phyloP scores from a whole-genome alignment of 352 stramenopile genomes.

The Lagenidium giganteum region DNA sequence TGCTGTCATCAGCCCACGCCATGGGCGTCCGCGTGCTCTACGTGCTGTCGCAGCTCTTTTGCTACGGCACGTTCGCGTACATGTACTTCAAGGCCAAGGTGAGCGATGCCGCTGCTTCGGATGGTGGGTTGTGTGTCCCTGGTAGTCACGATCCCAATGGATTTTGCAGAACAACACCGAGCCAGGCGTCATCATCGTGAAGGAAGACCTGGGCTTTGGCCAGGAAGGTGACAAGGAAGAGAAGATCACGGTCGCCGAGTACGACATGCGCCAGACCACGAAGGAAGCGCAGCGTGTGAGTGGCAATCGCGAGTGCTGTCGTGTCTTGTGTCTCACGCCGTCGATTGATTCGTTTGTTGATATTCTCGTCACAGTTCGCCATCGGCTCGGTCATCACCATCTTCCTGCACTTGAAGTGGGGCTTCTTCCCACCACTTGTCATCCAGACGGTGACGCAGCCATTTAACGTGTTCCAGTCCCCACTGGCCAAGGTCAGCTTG shows the following conservation, averaged over 20 bases:
- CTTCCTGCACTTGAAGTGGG: conserved; percentile 75
- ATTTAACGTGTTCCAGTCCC: conserved; percentile 61
- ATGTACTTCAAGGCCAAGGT: conserved; percentile 64
- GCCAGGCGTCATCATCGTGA: conserved; percentile 57
- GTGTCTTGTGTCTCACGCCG: neutral
- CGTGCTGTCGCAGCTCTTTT: conserved; percentile 58
- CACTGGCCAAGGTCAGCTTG: conserved; percentile 62
- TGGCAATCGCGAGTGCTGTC: neutral
- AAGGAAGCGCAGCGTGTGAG: conserved; percentile 74
- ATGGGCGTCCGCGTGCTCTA: conserved; percentile 49
- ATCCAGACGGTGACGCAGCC: conserved; percentile 80
- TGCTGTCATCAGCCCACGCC: conserved; percentile 39
- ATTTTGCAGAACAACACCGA: conserved; percentile 73
- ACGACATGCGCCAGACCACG: conserved; percentile 64
- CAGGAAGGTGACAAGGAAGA: conserved; percentile 67
- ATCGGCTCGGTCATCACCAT: conserved; percentile 59
- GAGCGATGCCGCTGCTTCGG: neutral
- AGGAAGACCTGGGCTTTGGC: conserved; percentile 76
- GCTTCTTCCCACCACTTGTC: conserved; percentile 76
- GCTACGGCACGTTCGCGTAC: conserved; percentile 48
- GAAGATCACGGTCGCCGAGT: conserved; percentile 79
- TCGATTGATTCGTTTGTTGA: neutral
- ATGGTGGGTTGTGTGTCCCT: neutral
- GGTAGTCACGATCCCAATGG: neutral
- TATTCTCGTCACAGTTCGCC: conserved; percentile 30